Percentiles rank a stretch among this genome's conserved stretches.
Evolutionary conservation across 495 filamentous ascomycete species (phyloP).

Genomic region (Annulohypoxylon bovei): DNA sequence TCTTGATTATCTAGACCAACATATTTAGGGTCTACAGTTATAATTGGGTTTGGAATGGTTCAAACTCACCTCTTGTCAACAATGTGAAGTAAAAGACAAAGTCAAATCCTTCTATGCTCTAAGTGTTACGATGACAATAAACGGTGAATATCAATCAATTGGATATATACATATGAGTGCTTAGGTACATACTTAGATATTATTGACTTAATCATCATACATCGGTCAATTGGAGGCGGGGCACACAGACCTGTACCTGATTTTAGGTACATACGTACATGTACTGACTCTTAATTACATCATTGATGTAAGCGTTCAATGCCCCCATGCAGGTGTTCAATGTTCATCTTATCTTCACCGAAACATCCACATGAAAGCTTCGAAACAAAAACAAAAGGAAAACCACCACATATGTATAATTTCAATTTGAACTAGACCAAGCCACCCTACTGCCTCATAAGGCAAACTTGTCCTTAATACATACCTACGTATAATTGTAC

Average conservation of each 20-base stretch:
- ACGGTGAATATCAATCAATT: not conserved
- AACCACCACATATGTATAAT: not conserved
- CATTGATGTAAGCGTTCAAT: not conserved
- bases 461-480: not conserved
- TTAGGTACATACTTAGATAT: not conserved
- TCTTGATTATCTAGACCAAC: not conserved
- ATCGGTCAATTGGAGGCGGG: not conserved
- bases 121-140: not conserved
- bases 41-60: not conserved
- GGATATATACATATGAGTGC: not conserved
- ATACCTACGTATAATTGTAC: too few relatives aligned
- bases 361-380: not conserved
- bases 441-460: slow-evolving; percentile 1
- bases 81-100: not conserved
- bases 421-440: not conserved
- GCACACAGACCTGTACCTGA: too few relatives aligned
- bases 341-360: not conserved
- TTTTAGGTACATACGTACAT: not conserved
- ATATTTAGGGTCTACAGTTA: not conserved
- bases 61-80: not conserved
- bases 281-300: too few relatives aligned
- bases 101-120: not conserved
- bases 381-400: not conserved
- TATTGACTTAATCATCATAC: not conserved
- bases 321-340: too few relatives aligned